phyloP scores from a whole-genome alignment of 306 rosid species.

The Fragaria nilgerrensis region DNA sequence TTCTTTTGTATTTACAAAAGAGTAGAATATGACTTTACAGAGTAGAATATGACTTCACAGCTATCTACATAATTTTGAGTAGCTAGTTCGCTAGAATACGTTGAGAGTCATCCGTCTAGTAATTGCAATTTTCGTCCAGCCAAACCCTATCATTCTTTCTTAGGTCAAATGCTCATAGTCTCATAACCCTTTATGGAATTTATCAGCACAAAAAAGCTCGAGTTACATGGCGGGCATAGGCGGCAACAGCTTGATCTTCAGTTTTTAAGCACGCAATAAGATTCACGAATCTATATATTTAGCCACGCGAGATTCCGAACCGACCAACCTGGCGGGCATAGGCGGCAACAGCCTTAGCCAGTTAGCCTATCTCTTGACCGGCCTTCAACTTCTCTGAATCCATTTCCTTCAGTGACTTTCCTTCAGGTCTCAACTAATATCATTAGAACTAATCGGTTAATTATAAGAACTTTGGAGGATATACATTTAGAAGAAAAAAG shows the following conservation, averaged over 20 bases:
- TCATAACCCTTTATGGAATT: not conserved
- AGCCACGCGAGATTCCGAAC: conserved; percentile 47
- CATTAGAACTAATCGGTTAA: too few species aligned
- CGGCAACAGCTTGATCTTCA: not conserved
- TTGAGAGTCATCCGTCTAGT: not conserved
- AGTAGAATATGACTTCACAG: not conserved
- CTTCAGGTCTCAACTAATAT: conserved; percentile 7
- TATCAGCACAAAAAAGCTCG: not conserved
- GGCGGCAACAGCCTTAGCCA: conserved; percentile 52
- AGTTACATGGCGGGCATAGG: not conserved
- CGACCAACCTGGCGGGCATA: conserved; percentile 77
- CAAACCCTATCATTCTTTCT: not conserved
- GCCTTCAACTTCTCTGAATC: conserved; percentile 72
- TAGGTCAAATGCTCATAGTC: not conserved
- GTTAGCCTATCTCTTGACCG: conserved; percentile 84
- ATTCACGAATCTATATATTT: not conserved
- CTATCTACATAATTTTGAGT: not conserved
- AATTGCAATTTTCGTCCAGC: not conserved
- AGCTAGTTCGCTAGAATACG: not conserved
- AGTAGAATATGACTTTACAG: too few species aligned
- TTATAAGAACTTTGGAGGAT: too few species aligned
- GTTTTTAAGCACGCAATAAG: not conserved
- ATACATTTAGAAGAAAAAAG: too few species aligned
- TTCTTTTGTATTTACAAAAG: not conserved
- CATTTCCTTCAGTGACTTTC: conserved; percentile 71